Base-by-base conservation (phyloP, 495 filamentous ascomycete genomes). In the Achaetomiella virescens region DNA sequence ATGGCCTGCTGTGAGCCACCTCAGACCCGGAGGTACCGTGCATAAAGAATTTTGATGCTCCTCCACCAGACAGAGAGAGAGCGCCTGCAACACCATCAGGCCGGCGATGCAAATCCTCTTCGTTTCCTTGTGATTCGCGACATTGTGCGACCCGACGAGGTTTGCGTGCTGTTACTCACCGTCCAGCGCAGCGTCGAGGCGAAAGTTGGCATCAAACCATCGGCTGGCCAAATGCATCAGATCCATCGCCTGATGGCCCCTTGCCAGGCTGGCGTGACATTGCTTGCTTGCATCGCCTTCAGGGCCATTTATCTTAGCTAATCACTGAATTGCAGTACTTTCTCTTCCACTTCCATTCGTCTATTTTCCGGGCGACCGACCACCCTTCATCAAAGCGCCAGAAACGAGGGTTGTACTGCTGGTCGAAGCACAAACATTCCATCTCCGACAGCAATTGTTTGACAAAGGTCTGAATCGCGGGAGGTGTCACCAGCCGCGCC, bases 241-340 rank as follows among this genome's bases (percentile, higher is more conserved):
- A 8, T 10, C 9, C 27, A 46, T 44, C 37, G 54, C 27, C 54
- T 55, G 43, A 48, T 48, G 36, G 14, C n/a, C 41, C 18, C 29
- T 22, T 35, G 20, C 4, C 31, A 8, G 22, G 18, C 42, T 55
- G 46, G 25, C 27, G 45, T 51, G 54, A 54, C 37, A 25, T 53
- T 53, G 42, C 24, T 53, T 53, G 42, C 24, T 14, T 18, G 48
- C 24, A 12, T 14, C 21, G 14, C 17, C 11, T 40, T 29, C 17
- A 4, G 20, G 9, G 20, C 6, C 27, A 22, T 41, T 59, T 17
- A 44, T 59, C 57, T 59, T 59, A 59, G 18, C 27, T 59, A 59
- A 59, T 54, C 57, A 44, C 25, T 52, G 41, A 37, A 38, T 21
- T 10, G 31, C 44, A 27, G 31, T 31, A 8, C 44, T 6, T 18